Evolutionary conservation across 2,329 filamentous ascomycete genomes (phyloP), one percentile per base, ranked within the genome.

Genomic region (Mycocentrospora acerina): DNA sequence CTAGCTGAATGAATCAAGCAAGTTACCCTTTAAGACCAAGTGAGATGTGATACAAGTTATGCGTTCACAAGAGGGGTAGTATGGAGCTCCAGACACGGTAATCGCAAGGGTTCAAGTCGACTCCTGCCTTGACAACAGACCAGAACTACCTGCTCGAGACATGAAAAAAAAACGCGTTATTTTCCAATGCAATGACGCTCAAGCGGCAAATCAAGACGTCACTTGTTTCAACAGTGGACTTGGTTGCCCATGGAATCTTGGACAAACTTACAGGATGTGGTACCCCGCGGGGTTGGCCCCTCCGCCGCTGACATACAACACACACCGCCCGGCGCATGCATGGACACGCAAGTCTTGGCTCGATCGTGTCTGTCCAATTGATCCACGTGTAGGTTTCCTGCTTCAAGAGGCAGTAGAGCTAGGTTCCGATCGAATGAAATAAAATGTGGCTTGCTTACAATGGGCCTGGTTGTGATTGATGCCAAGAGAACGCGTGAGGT

Each of bases 131-230:
- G n/a, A n/a, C n/a, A 22, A 19, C 30, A 37, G 32, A 32, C 32
- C 33, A 24, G 36, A 32, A 33, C 36, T 36, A 29, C 27, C 29
- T 26, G 17, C 24, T 38, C 24, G 19, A 33, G 15, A 44, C 13
- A 44, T 39, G 36, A 44, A 22, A 37, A 36, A 26, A 34, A 12
- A 24, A 29, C 36, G 37, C 33, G 37, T 40, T 44, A 36, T 44
- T 37, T 44, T 37, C n/a, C n/a, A 33, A 33, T 34, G 19, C 41
- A 36, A 44, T 44, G 37, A 44, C 41, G 41, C 18, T 26, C 11
- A 12, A 34, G 29, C 16, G 30, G 36, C 26, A 5, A 40, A 29
- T 33, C 40, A 32, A 44, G 29, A 44, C 41, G 41, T 44, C 41
- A 44, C 37, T 40, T 17, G 22, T 36, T 24, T 40, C 22, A 29